Base-by-base conservation (phyloP, 2,329 filamentous ascomycete genomes). In the Pseudocercospora fijiensis region DNA sequence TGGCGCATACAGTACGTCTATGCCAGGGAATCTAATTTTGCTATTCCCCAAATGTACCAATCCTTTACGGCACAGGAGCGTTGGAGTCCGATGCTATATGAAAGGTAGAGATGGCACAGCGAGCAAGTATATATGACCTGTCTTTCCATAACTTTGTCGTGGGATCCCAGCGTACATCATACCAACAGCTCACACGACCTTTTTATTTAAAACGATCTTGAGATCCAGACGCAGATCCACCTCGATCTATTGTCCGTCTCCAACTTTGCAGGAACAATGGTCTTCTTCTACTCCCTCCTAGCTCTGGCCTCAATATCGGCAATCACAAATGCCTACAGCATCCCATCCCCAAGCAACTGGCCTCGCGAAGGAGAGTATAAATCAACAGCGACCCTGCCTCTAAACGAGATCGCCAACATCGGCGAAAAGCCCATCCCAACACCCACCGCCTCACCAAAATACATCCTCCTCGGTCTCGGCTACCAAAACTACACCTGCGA, bases 401-500 rank as follows among this genome's bases (percentile, higher is more conserved):
- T 70, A 22, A 55, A 56, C 27, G 52, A 67, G 18, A 61, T 69
- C 63, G 55, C 57, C 52, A 66, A 67, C 57, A 62, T 62, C n/a
- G 63, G 63, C 57, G 41, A 58, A 13, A 47, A 59, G 22, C 63
- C 67, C 33, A 63, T 70, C 6, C 68, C 67, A 28, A 41, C 62
- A 11, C 70, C 69, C 0, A 63, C 59, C 9, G 55, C 58, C 20
- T 58, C 64, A 4, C 71, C 73, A 30, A 72, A 72, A 61, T 71
- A 71, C 77, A 83, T 90, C 66, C 82, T 81, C 61, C 77, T 90
- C 47, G 87, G 87, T 69, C 83, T 87, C 69, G 87, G 87, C 62
- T 84, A 87, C 70, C 87, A 90, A 72, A 90, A 90, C 82, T 90
- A 90, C 80, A 87, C 85, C 41, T 90, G 87, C 76, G 73, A 70